These are phyloP conservation scores for Anisodus acutangulus DNA, from an alignment of 257 asterid genomes.

Conservation along the genomic window DNA sequence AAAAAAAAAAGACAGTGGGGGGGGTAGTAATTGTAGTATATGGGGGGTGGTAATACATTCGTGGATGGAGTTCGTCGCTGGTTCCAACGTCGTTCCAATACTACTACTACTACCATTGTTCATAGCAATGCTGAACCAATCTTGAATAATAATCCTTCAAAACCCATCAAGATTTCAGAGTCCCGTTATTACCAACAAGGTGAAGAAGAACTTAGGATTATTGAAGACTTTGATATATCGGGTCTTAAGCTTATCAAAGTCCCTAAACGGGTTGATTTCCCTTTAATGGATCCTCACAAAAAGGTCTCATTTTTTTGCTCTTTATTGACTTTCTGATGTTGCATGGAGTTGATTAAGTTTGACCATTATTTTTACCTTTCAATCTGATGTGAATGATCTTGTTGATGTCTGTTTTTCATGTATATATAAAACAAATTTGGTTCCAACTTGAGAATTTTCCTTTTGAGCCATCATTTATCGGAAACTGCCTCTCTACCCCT, in stretches of 20 bases:
- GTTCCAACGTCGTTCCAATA: constrained; percentile 60
- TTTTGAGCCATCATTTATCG: too few relatives aligned
- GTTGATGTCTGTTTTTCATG: not conserved
- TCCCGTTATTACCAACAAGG: not conserved
- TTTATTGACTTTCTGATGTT: not conserved
- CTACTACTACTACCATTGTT: constrained; percentile 38
- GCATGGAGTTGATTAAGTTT: constrained; percentile 21
- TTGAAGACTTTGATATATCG: constrained; percentile 68
- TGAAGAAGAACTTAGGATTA: constrained; percentile 41
- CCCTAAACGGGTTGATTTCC: constrained; percentile 65
- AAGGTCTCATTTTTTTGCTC: constrained; percentile 49
- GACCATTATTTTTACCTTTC: not conserved
- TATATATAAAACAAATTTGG: not conserved
- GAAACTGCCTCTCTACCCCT: too few relatives aligned
- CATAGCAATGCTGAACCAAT: constrained; percentile 42
- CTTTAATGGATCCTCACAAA: constrained; percentile 74
- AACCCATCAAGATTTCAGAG: not conserved
- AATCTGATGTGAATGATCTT: constrained; percentile 13
- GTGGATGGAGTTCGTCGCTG: constrained; percentile 90
- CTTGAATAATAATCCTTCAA: constrained; percentile 28
- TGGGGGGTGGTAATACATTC: constrained; percentile 87
- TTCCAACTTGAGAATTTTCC: not conserved
- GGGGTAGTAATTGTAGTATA: constrained; percentile 37
- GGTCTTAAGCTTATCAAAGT: constrained; percentile 67
- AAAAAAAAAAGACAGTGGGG: constrained; percentile 31